phyloP scores from a whole-genome alignment of 495 filamentous ascomycete species.

The Gamarada debralockiae region DNA sequence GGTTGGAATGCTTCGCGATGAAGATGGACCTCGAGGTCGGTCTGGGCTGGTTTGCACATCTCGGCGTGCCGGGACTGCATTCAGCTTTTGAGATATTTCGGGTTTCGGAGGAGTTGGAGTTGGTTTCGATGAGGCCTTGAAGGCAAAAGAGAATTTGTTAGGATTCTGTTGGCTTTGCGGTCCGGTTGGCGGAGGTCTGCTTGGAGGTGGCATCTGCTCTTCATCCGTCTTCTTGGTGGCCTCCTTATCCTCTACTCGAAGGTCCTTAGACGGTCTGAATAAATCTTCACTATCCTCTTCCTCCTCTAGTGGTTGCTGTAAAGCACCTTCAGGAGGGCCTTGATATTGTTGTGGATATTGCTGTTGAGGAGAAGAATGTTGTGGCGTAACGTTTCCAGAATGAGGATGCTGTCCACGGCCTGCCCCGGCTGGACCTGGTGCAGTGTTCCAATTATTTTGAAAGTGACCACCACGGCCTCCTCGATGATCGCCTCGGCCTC shows the following conservation, averaged over 20 bases:
- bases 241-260: slow-evolving; percentile 58
- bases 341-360: slow-evolving; percentile 3
- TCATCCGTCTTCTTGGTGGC: slow-evolving; percentile 38
- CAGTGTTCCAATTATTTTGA: slow-evolving; percentile 56
- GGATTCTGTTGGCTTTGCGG: slow-evolving; percentile 46
- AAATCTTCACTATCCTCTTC: slow-evolving; percentile 54
- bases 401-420: slow-evolving; percentile 40
- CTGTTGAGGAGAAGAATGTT: slow-evolving; percentile 15
- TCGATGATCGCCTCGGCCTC: slow-evolving; percentile 26
- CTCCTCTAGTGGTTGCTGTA: neutral
- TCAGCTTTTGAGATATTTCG: slow-evolving; percentile 70
- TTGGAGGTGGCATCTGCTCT: slow-evolving; percentile 40
- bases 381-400: slow-evolving; percentile 32
- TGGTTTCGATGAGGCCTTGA: slow-evolving; percentile 66
- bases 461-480: slow-evolving; percentile 45
- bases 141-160: slow-evolving; percentile 78
- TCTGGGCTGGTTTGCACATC: slow-evolving; percentile 25
- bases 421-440: slow-evolving; percentile 17
- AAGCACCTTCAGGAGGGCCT: neutral
- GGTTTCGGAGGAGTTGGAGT: slow-evolving; percentile 58
- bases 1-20: slow-evolving; percentile 21
- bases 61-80: slow-evolving; percentile 38
- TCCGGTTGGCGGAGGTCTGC: slow-evolving; percentile 42
- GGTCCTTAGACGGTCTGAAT: slow-evolving; percentile 59
- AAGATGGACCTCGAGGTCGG: slow-evolving; percentile 23